Evolutionary conservation across 352 stramenopile genomes (phyloP), one percentile per base, ranked within the genome.

Genomic region (Phytophthora pistaciae): DNA sequence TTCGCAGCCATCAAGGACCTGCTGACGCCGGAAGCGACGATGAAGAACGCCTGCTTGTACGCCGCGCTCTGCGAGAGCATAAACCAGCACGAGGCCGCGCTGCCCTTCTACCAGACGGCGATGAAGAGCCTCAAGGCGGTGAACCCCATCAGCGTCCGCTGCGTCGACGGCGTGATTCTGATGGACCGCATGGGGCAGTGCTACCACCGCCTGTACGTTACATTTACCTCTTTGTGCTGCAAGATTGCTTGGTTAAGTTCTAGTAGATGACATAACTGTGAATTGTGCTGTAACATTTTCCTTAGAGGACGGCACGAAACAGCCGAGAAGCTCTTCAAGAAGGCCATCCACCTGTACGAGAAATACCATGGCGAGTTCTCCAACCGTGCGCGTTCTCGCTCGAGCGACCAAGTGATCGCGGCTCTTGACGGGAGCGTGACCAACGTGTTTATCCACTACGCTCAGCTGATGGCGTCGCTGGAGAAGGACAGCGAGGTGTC

Each of bases 71-170:
- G 44, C 29, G 63, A 64, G 46, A 10, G 10, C 3, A 5, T 70
- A 31, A 40, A 44, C 31, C 8, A 67, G 36, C 38, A 67, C n/a
- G 60, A 57, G 40, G 50, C 60, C 7, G 60, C 60, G 18, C 31
- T 60, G 21, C 36, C 16, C 8, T 70, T 48, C 46, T 70, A 70
- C 46, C 55, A 55, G 36, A 64, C 55, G 46, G 63, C 63, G 18
- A 46, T 64, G 9, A 64, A 64, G 63, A 64, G n/a, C 20, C 18
- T 64, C 25, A 64, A 70, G 46, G 44, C 25, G 31, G 44, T 70
- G 31, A 25, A 49, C 7, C 49, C 60, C 20, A 42, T 67, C 33
- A 60, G 50, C 10, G 3, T 1, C 10, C 60, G 60, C 16, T 59
- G 49, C 16, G 16, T 53, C 14, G 50, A 20, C 5, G 55, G 63